These are phyloP conservation scores for Asparagopsis taxiformis DNA, from an alignment of 31 red algal species.

Conservation along the genomic window DNA sequence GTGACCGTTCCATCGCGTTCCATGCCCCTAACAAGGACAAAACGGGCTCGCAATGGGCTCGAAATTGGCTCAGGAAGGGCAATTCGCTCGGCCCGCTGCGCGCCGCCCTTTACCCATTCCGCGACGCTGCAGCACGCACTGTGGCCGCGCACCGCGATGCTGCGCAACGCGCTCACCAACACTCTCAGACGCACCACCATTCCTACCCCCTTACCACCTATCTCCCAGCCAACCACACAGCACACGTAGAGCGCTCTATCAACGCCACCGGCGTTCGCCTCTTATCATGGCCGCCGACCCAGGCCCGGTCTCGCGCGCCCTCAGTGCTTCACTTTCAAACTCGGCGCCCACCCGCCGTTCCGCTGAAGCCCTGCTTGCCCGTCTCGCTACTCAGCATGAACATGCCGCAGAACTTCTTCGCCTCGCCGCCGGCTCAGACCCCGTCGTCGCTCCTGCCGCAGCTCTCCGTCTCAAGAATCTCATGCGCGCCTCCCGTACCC, in stretches of 20 bases:
- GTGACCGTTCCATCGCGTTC: too few species aligned
- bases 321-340: slow-evolving; percentile 53
- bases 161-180: too few species aligned
- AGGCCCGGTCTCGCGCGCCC: slow-evolving; percentile 30
- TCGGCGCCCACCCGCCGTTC: slow-evolving; percentile 32
- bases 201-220: too few species aligned
- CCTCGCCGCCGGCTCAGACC: slow-evolving; percentile 24
- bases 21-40: too few species aligned
- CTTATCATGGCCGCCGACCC: slow-evolving; percentile 16
- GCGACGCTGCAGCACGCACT: too few species aligned
- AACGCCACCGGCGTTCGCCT: slow-evolving; percentile 16
- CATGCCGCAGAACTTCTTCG: slow-evolving; percentile 50
- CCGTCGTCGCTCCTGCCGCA: slow-evolving; percentile 63
- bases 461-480: slow-evolving; percentile 76
- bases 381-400: slow-evolving; percentile 14
- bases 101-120: too few species aligned
- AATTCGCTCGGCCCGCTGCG: too few species aligned
- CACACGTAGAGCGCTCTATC: background rate
- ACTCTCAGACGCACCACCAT: too few species aligned
- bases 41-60: too few species aligned
- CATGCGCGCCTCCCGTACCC: slow-evolving; percentile 11
- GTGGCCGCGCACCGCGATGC: too few species aligned
- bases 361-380: slow-evolving; percentile 52
- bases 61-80: too few species aligned
- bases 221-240: too few species aligned